Evolutionary conservation across 2,329 filamentous ascomycete species (phyloP), one percentile per base, ranked within the genome.

Genomic region (Coniochaeta prunicola): DNA sequence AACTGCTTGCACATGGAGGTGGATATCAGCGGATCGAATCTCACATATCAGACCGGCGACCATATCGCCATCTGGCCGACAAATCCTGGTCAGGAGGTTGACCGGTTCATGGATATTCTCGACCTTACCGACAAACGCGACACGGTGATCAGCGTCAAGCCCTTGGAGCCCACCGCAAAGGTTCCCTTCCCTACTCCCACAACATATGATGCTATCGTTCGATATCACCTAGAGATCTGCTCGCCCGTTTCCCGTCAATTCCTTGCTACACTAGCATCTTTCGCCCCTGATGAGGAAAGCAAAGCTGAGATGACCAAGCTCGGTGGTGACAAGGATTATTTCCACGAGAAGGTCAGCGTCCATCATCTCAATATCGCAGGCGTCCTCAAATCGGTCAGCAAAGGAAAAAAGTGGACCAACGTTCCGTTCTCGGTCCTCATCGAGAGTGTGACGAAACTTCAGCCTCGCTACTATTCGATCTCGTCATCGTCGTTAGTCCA

Each of bases 401-500:
- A 88, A 34, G 86, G 88, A 55, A 78, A 90, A 74, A 85, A 85
- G 60, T 99, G 94, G 90, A 79, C 84, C 58, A 87, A 86, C 58
- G 86, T 97, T 59, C 96, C 94, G 17, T 97, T 99, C 77, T 96
- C 94, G 9, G 87, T 92, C 67, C 87, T 97, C 67, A 92, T 99
- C 65, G 94, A 99, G 80, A 90, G 91, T 64, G 76, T 99, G 62
- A 90, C 87, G 76, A 97, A 97, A 80, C 86, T 99, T 59, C 94
- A 99, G 74, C 93, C 94, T 40, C 91, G 94, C 56, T 99, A 97
- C 81, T 99, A 99, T 80, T 99, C 96, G 56, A 99, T 99, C 73
- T 99, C 94, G 2, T 99, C 96, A 1, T 97, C 94, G 0, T 97
- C 94, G 7, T 74, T 92, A 9, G 92, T 96, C 17, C 92, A 99